Base-by-base conservation (phyloP, 306 rosid species). In the Gynostemma pentaphyllum region DNA sequence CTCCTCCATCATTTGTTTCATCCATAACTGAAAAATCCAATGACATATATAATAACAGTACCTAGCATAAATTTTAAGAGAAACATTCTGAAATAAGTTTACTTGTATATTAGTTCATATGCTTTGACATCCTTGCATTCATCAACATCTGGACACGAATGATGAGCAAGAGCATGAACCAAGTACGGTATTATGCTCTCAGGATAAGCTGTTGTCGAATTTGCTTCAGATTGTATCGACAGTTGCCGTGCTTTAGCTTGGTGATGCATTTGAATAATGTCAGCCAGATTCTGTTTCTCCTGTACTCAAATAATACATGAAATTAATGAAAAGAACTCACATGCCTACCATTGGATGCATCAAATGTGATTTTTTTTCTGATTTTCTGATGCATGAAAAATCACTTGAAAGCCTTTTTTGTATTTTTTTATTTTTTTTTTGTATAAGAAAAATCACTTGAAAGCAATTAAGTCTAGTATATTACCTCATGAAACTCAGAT, bases 101-200 rank as follows among this genome's bases (percentile, higher is more conserved):
- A 87, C 99, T 97, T 75, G 84, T 88, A 94, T 73, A 83, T 64
- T 49, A 48, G 72, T 72, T 89, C 95, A 74, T 77, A 94, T 62
- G 85, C 86, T 73, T 79, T 81, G 72, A 81, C 83, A 70, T 86
- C 95, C 86, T 83, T 88, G 87, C 89, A 86, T 49, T 84, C 95
- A 48, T 88, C 99, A 73, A 86, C 69, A 59, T 83, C 70, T 52
- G 99, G 97, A 66, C 99, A 89, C 60, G 84, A 79, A 78, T 78
- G 84, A 76, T 89, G 95, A 70, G 99, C 97, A 78, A 94, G 86
- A 19, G 72, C 77, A 74, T 88, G 95, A 74, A 94, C 87, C 70
- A 94, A 69, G 80, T 79, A 81, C 32, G 95, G 89, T 45, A 94
- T 75, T 69, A 94, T 84, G 83, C 76, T 75, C 74, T 89, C 99